Base-by-base conservation (phyloP, 306 rosid genomes). In the Dalbergia oliveri region DNA sequence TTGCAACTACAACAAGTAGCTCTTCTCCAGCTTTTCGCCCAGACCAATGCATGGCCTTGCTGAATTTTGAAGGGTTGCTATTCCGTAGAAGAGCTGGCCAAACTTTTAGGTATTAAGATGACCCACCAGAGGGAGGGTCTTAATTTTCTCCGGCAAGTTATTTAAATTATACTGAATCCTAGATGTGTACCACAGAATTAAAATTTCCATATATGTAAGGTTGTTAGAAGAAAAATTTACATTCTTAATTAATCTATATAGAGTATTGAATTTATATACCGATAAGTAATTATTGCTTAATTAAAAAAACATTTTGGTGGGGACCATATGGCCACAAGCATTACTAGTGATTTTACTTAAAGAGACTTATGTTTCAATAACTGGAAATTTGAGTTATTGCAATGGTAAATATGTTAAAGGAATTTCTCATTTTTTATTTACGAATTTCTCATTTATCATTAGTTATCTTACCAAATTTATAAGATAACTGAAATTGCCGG, bases 51-150 rank as follows among this genome's bases (percentile, higher is more conserved):
- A 77, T 58, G 56, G 49, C 76, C 79, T 77, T 35, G 1, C 59
- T 65, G 31, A 56, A 37, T 65, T 23, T 66, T 72, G 79, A 72
- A 83, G 68, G 47, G 66, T 45, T 58, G 50, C 14, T 1, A 64
- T 54, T 72, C 66, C 73, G 58, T 71, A 69, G 60, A 54, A 16
- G 73, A 83, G 41, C 72, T 82, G 79, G 79, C 83, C 86, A 43
- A 83, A 83, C 86, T 71, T 71, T 77, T 83, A 77, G 82, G 78
- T 64, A 77, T 70, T 63, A 43, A 51, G 64, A 69, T 53, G 75
- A 82, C 82, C 82, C 75, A 77, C 69, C 23, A 51, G 16, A 9
- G 64, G 15, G 41, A 45, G 23, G 59, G 16, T 77, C 62, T 81
- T 76, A 60, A 67, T 60, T 60, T 76, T 69, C 16, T 75, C 43